phyloP scores from a whole-genome alignment of 495 filamentous ascomycete genomes.

The Neurospora sp. region DNA sequence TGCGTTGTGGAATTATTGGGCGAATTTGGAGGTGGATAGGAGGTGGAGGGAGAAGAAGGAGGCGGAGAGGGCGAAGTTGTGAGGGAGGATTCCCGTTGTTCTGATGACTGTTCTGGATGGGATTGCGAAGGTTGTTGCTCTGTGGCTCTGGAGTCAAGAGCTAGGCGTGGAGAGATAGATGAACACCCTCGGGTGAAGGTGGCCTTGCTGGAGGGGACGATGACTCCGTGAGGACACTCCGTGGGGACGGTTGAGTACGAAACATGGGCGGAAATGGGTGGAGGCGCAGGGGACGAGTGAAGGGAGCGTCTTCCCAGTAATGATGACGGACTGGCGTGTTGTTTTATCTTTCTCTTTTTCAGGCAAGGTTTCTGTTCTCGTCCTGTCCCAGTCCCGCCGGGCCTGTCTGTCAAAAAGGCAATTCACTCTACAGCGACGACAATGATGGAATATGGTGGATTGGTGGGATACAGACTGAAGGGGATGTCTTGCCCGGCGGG shows the following conservation, averaged over 20 bases:
- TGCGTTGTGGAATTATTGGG: slow-evolving; percentile 55
- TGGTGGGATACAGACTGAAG: neutral
- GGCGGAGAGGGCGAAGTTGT: slow-evolving; percentile 62
- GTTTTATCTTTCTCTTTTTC: neutral
- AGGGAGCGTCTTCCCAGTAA: neutral
- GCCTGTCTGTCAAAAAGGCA: neutral
- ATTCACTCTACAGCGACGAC: neutral
- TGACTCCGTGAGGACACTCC: neutral
- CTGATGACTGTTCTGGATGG: neutral
- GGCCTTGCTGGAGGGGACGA: neutral
- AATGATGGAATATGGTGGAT: neutral
- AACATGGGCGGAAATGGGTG: neutral
- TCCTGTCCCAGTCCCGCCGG: neutral
- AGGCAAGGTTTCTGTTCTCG: neutral
- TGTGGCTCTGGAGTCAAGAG: no score
- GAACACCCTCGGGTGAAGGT: no score
- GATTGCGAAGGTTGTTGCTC: neutral
- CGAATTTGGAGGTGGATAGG: slow-evolving; percentile 56
- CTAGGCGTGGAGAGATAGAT: no score
- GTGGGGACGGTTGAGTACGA: no score
- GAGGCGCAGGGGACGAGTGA: neutral
- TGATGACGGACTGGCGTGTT: neutral
- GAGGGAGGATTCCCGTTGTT: slow-evolving; percentile 2
- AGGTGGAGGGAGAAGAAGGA: slow-evolving; percentile 58
- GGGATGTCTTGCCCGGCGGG: neutral